These are phyloP conservation scores for Globisporangium emineosum DNA, from an alignment of 352 stramenopile genomes.

Conservation along the genomic window DNA sequence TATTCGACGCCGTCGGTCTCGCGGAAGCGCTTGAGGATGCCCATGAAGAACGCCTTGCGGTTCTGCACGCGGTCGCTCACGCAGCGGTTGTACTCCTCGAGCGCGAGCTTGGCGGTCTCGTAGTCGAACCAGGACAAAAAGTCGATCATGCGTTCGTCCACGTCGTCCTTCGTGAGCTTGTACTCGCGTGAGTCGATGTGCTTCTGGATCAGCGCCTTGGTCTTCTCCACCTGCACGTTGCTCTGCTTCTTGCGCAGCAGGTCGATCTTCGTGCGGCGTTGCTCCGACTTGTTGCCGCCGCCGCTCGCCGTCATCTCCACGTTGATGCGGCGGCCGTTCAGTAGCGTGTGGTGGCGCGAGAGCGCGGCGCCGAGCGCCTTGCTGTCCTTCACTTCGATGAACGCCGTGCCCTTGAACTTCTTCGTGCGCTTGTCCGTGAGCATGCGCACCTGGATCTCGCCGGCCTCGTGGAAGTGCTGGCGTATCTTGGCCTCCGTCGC, in stretches of 20 bases:
- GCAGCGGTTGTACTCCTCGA: conserved; percentile 80
- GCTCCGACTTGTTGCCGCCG: conserved; percentile 80
- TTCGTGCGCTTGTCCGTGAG: conserved; percentile 82
- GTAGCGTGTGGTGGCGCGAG: conserved; percentile 74
- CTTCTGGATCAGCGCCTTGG: conserved; percentile 76
- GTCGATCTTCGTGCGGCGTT: conserved; percentile 67
- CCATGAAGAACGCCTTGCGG: conserved; percentile 88
- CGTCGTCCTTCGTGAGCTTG: conserved; percentile 71
- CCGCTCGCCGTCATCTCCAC: conserved; percentile 83
- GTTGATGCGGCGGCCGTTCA: conserved; percentile 82
- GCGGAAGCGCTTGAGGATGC: conserved; percentile 86
- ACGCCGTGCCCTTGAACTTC: conserved; percentile 81
- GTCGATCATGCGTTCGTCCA: conserved; percentile 86
- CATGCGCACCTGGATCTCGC: conserved; percentile 78
- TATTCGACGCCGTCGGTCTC: conserved; percentile 77
- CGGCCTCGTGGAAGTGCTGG: conserved; percentile 71
- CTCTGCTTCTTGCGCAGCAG: conserved; percentile 76
- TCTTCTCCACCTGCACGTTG: conserved; percentile 82
- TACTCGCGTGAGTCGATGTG: conserved; percentile 67
- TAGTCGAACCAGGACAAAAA: conserved; percentile 89
- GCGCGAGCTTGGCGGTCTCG: conserved; percentile 76
- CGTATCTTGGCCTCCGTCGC: conserved; percentile 63
- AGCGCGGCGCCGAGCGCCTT: conserved; percentile 77
- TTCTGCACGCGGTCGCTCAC: conserved; percentile 75
- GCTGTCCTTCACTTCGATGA: conserved; percentile 84